Percentiles rank a stretch among this genome's conserved stretches.
phyloP scores from a whole-genome alignment of 2,329 filamentous ascomycete species.

The Pleurostoma richardsiae region DNA sequence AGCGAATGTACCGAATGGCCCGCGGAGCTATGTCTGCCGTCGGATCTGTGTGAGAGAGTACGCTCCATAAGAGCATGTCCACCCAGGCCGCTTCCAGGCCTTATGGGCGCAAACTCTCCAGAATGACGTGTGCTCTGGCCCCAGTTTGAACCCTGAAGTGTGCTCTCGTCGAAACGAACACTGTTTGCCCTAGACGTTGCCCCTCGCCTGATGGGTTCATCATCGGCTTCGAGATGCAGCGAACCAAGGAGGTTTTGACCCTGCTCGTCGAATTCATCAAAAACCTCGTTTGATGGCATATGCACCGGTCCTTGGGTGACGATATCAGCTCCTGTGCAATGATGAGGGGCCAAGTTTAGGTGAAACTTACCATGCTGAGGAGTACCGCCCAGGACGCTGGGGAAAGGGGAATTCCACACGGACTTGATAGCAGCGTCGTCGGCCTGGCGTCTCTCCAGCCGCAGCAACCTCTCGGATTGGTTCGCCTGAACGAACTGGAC shows the following conservation, averaged over 20 bases:
- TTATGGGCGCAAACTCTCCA: slow-evolving; percentile 71
- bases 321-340: not conserved
- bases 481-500: slow-evolving; percentile 58
- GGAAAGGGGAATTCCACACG: slow-evolving; percentile 92
- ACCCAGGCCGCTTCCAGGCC: slow-evolving; percentile 75
- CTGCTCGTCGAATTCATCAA: slow-evolving; percentile 87
- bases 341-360: not conserved
- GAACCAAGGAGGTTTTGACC: slow-evolving; percentile 74
- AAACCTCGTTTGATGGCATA: slow-evolving; percentile 75
- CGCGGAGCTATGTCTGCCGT: slow-evolving; percentile 91
- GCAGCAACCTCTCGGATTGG: slow-evolving; percentile 56
- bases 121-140: slow-evolving; percentile 76
- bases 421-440: slow-evolving; percentile 70
- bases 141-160: slow-evolving; percentile 82
- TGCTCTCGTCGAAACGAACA: slow-evolving; percentile 94
- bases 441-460: slow-evolving; percentile 62
- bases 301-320: slow-evolving; percentile 63
- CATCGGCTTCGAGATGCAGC: slow-evolving; percentile 80
- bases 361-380: slow-evolving; percentile 74
- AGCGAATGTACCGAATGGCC: slow-evolving; percentile 67
- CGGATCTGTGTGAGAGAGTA: slow-evolving; percentile 89
- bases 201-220: slow-evolving; percentile 78
- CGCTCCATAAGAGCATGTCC: slow-evolving; percentile 82
- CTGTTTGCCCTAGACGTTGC: slow-evolving; percentile 92
- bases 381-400: slow-evolving; percentile 75